These are phyloP conservation scores for Lasiodiplodia sp. DNA, from an alignment of 2,329 filamentous ascomycete species.

Conservation along the genomic window DNA sequence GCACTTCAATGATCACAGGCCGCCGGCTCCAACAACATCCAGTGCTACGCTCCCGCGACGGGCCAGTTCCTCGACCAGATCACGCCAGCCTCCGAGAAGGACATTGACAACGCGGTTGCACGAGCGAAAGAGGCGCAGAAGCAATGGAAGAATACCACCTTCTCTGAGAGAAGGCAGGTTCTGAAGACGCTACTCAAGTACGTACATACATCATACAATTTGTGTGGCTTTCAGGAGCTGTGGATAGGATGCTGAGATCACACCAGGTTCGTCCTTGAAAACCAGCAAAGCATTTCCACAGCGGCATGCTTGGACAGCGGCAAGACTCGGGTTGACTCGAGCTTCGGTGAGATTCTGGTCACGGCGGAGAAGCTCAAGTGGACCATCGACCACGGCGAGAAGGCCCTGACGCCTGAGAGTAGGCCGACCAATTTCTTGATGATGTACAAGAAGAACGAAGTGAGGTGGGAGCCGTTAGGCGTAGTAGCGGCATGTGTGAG, in stretches of 20 bases:
- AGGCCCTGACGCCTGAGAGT: slow-evolving; percentile 72
- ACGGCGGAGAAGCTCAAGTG: slow-evolving; percentile 93
- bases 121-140: slow-evolving; percentile 77
- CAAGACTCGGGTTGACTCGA: slow-evolving; percentile 94
- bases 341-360: slow-evolving; percentile 92
- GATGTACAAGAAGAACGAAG: slow-evolving; percentile 92
- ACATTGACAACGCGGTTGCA: slow-evolving; percentile 80
- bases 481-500: slow-evolving; percentile 92
- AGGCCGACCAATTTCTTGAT: slow-evolving; percentile 91
- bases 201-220: slow-evolving; percentile 33
- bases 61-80: slow-evolving; percentile 81
- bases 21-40: slow-evolving; percentile 71
- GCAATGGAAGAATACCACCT: slow-evolving; percentile 79
- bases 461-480: slow-evolving; percentile 89
- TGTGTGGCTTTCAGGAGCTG: background rate
- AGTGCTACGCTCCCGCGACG: slow-evolving; percentile 90
- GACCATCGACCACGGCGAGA: slow-evolving; percentile 91
- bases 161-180: slow-evolving; percentile 78
- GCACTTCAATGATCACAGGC: slow-evolving; percentile 48
- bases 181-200: slow-evolving; percentile 78
- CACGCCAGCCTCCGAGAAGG: slow-evolving; percentile 76
- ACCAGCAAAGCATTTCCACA: slow-evolving; percentile 85
- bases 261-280: slow-evolving; percentile 75
- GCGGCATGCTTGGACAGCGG: slow-evolving; percentile 91
- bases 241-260: background rate